Base-by-base conservation (phyloP, 129 eudicot genomes). In the Tagetes erecta region DNA sequence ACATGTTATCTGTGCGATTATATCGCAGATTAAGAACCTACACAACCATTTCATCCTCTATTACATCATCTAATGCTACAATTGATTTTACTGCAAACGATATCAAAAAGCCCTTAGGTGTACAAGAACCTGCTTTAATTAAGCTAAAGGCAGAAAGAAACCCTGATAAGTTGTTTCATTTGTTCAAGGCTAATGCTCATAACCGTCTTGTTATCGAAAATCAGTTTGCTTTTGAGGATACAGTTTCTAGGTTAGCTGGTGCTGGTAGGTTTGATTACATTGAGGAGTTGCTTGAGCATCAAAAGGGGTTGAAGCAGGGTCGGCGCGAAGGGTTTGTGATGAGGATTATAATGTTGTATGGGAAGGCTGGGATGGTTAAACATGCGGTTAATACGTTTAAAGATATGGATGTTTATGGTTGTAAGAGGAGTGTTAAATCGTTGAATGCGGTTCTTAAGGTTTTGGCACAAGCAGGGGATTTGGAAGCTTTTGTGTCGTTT, bases 331-430 rank as follows among this genome's bases (percentile, higher is more conserved):
- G 97, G 56, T 92, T 92, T 66, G 46, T 92, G 8, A 71, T 92
- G 41, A 76, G 97, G 76, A 87, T 92, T 41, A 92, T 92, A 73
- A 87, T 76, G 96, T 67, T 92, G 74, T 92, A 92, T 76, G 97
- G 96, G 4, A 92, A 76, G 62, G 94, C 89, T 37, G 94, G 96
- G 11, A 92, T 92, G 97, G 49, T 46, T 80, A 76, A 80, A 47
- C 94, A 85, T 70, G 96, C 96, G 8, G 38, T 92, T 11, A 59
- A 74, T 68, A 89, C 97, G 20, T 89, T 87, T 35, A 81, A 71
- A 56, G 81, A 86, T 80, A 89, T 92, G 97, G 91, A 89, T 76
- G 66, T 85, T 72, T 89, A 83, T 64, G 86, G 95, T 31, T 92
- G 97, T 84, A 10, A 37, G 6, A 70, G 88, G 11, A 85, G 82